Percentiles rank a stretch among this genome's conserved stretches.
phyloP scores from a whole-genome alignment of 192 early-diverging fungal species.

The Neocallimastix lanati region DNA sequence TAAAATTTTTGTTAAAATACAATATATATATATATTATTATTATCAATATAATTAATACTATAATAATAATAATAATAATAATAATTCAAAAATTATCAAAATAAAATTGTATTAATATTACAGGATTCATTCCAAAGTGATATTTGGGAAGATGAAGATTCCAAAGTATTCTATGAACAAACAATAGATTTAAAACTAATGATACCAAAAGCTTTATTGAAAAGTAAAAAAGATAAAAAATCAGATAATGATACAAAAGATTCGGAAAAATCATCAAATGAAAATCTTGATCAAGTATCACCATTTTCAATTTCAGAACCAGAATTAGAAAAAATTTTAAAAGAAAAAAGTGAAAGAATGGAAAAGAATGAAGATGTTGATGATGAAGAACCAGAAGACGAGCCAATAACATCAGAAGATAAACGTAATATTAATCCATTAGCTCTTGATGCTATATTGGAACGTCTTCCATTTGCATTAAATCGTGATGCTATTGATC shows the following conservation, averaged over 20 bases:
- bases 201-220: slow-evolving; percentile 42
- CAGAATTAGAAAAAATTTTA: neutral
- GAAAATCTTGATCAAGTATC: neutral
- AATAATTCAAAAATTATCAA: no score
- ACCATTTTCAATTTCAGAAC: neutral
- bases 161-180: slow-evolving; percentile 75
- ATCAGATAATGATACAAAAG: neutral
- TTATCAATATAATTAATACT: no score
- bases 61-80: no score
- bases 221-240: neutral
- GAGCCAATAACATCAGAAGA: neutral
- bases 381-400: neutral
- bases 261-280: neutral
- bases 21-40: no score
- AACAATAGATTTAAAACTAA: slow-evolving; percentile 52
- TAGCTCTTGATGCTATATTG: slow-evolving; percentile 41
- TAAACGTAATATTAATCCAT: neutral
- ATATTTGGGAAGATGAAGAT: slow-evolving; percentile 89
- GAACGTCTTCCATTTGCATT: slow-evolving; percentile 51
- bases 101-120: no score
- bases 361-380: neutral
- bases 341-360: neutral
- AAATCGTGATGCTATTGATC: slow-evolving; percentile 73
- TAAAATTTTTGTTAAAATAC: no score
- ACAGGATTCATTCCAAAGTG: slow-evolving; percentile 6